Conservation (phyloP, 768 basidiomycete genomes). For the Antrodiella citrinella region DNA sequence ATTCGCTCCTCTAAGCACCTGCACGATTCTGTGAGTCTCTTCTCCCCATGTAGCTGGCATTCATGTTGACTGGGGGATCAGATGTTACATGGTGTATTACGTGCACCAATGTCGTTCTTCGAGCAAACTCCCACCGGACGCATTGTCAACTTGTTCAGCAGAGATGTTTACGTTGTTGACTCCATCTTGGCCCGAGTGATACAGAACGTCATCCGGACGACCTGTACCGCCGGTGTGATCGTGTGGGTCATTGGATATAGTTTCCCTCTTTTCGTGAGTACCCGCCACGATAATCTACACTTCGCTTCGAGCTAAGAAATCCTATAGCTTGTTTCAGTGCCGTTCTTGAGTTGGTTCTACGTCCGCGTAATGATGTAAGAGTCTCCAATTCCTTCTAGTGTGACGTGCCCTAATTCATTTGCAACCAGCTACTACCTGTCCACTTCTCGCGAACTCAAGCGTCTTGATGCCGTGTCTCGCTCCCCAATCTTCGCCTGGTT, state of each 20-base stretch:
- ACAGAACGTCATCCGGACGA: constrained; percentile 60
- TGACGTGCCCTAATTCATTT: background rate
- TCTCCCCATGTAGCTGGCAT: too few species aligned
- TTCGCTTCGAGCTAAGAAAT: background rate
- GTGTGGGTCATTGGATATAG: constrained; percentile 68
- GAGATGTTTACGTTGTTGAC: constrained; percentile 83
- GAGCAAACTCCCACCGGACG: constrained; percentile 82
- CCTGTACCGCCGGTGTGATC: constrained; percentile 50
- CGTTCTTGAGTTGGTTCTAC: constrained; percentile 79
- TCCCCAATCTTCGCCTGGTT: constrained; percentile 92
- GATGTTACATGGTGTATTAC: constrained; percentile 78
- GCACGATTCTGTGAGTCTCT: constrained; percentile 59
- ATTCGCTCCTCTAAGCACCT: constrained; percentile 65
- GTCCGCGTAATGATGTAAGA: constrained; percentile 68
- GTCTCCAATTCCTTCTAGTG: background rate
- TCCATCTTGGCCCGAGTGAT: constrained; percentile 71
- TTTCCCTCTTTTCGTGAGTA: constrained; percentile 62
- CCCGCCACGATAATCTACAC: background rate
- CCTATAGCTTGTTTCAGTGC: constrained; percentile 46
- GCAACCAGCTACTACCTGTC: constrained; percentile 70
- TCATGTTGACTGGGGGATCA: too few species aligned
- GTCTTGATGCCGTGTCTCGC: constrained; percentile 80
- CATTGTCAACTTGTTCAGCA: constrained; percentile 88
- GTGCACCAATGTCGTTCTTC: constrained; percentile 82
- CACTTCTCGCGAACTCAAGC: constrained; percentile 82